Evolutionary conservation across 768 basidiomycete species (phyloP).

Genomic region (button mushroom (Agaricus bisporus)): DNA sequence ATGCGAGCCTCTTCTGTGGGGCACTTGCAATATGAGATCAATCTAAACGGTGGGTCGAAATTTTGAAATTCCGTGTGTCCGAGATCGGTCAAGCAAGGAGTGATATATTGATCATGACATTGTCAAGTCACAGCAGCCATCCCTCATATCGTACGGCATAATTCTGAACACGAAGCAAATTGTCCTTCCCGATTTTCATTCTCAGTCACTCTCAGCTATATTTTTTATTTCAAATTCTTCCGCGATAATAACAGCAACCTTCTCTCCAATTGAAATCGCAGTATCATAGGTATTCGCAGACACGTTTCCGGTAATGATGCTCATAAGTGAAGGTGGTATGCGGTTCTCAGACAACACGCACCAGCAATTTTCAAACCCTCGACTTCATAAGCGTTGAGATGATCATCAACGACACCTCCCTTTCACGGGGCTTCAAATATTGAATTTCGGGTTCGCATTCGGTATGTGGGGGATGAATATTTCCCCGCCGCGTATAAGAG

Average conservation of each 20-base stretch:
- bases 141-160: too few species aligned
- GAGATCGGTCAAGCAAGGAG: too few species aligned
- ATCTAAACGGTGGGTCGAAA: too few species aligned
- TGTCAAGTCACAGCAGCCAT: too few species aligned
- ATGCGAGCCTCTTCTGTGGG: too few species aligned
- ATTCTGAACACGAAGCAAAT: too few species aligned
- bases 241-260: conserved; percentile 54
- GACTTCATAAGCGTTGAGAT: conserved; percentile 59
- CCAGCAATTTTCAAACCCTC: conserved; percentile 54
- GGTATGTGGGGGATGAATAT: conserved; percentile 41
- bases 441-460: conserved; percentile 33
- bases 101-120: too few species aligned
- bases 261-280: conserved; percentile 49
- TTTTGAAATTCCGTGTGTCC: too few species aligned
- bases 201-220: conserved; percentile 11
- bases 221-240: conserved; percentile 36
- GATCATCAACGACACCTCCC: conserved; percentile 56
- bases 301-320: conserved; percentile 34
- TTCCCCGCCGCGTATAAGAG: conserved; percentile 31
- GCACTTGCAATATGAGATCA: too few species aligned
- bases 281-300: conserved; percentile 37
- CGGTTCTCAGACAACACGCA: conserved; percentile 12
- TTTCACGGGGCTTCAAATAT: conserved; percentile 52
- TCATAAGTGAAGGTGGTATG: conserved; percentile 23
- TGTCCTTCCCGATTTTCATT: not conserved